A percentile compares a stretch with the other conserved stretches of the same genome.
Conservation (phyloP, 345 rosid genomes). For the Sapria himalayana region DNA sequence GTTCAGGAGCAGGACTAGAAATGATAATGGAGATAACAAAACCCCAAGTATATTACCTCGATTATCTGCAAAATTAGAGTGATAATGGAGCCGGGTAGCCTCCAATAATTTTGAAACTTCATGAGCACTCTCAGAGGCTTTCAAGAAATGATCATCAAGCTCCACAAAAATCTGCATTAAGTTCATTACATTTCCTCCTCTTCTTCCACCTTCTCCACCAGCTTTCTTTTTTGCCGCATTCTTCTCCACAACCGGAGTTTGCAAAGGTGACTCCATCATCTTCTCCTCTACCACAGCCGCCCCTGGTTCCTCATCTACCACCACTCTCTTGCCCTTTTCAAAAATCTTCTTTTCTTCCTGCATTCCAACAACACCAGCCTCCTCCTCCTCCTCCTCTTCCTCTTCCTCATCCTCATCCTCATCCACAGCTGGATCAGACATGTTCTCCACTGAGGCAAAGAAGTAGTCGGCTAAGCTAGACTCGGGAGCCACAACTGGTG, state of each 20-base stretch:
- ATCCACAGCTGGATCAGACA: slow-evolving; percentile 38
- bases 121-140: slow-evolving; percentile 79
- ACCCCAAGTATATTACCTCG: slow-evolving; percentile 25
- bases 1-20: no score
- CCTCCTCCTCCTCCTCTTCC: slow-evolving; percentile 12
- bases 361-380: slow-evolving; percentile 12
- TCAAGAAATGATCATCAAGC: slow-evolving; percentile 76
- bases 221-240: slow-evolving; percentile 16
- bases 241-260: neutral
- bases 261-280: slow-evolving; percentile 4
- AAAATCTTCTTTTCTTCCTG: slow-evolving; percentile 15
- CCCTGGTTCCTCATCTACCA: slow-evolving; percentile 8
- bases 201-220: slow-evolving; percentile 13
- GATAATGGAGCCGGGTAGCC: slow-evolving; percentile 86
- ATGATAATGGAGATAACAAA: no score
- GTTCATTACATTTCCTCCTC: slow-evolving; percentile 25
- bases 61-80: slow-evolving; percentile 96
- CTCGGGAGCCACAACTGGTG: slow-evolving; percentile 12
- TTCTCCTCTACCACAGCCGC: slow-evolving; percentile 6
- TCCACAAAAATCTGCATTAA: slow-evolving; percentile 34
- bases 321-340: slow-evolving; percentile 18
- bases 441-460: slow-evolving; percentile 23
- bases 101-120: slow-evolving; percentile 90
- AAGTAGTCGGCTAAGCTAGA: slow-evolving; percentile 16
- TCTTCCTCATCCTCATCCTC: slow-evolving; percentile 23